Conservation (phyloP, 2,329 filamentous ascomycete genomes). For the Penicillium sp. region DNA sequence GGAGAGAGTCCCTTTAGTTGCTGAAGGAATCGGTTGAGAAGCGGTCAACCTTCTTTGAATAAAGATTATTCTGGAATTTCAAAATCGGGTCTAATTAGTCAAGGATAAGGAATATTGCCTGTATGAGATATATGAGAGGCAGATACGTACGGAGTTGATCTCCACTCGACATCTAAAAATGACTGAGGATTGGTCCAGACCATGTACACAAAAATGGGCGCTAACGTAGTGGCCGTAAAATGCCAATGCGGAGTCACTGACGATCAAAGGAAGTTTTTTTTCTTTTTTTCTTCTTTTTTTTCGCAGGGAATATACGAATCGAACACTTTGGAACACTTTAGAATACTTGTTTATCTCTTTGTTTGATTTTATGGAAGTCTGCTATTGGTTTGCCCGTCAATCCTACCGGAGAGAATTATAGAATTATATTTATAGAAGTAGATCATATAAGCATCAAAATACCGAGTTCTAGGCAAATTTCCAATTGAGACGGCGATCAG, state of each 20-base stretch:
- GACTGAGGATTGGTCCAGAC: not conserved
- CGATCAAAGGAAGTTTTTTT: not conserved
- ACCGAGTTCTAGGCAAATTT: not conserved
- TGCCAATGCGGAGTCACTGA: not conserved
- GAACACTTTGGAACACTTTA: not conserved
- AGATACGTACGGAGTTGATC: not conserved
- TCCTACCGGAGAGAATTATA: not conserved
- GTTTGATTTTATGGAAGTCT: not conserved
- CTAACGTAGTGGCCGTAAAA: constrained; percentile 8
- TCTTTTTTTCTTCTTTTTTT: no score
- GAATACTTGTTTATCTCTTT: not conserved
- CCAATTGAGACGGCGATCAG: not conserved
- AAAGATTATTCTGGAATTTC: constrained; percentile 10
- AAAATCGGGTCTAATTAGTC: not conserved
- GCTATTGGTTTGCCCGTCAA: constrained; percentile 3
- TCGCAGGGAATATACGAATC: not conserved
- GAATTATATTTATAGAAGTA: not conserved
- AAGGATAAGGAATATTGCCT: not conserved
- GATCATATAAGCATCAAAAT: not conserved
- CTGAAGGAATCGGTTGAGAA: constrained; percentile 20
- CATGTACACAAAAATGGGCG: not conserved
- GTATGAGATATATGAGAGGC: not conserved
- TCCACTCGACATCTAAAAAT: not conserved
- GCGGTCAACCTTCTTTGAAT: constrained; percentile 17
- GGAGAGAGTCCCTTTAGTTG: constrained; percentile 7